Evolutionary conservation across 1,284 basidiomycete genomes (phyloP), one percentile per base, ranked within the genome.

Genomic region (Marasmius tenuissimus): DNA sequence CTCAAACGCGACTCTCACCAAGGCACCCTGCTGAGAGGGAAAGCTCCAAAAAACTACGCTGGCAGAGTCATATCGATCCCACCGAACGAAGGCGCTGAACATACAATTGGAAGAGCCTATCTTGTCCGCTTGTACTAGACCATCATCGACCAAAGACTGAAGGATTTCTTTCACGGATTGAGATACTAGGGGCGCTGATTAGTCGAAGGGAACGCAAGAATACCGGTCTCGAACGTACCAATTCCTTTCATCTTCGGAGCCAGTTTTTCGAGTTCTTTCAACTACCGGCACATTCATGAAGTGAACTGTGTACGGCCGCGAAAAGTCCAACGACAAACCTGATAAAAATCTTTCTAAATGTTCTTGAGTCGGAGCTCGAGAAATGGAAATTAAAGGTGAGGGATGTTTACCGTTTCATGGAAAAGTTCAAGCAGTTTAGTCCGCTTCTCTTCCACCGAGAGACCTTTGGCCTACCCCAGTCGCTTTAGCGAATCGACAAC

Each of bases 51-150:
- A 96, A 76, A 95, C 93, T 96, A 58, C 38, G 45, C 16, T 14
- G 33, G 12, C 54, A 22, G 51, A 61, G 60, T 9, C 18, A 63
- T 57, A 64, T 64, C 70, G 56, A 57, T 47, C 42, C 63, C 59
- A 56, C 2, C n/a, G 8, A 37, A 18, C 20, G 37, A 52, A 12
- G 63, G 22, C 9, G n/a, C 9, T 14, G 45, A 55, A 70, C 89
- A 67, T 67, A 94, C 93, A 96, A 70, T 96, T 96, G 3, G 93
- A 93, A 6, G 93, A 92, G 27, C 94, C 94, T 60, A 96, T 94
- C 76, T 96, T 96, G 73, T 96, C 94, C 53, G 80, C 81, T 70
- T 89, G 86, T 14, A 96, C 92, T 40, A 95, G 78, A 3, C 88
- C 87, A 70, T 96, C 94, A 66, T 93, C 87, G 20, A 94, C 88